Evolutionary conservation across 1,139 yeast genomes (phyloP).

Genomic region (Saccharomycopsis phalli): DNA sequence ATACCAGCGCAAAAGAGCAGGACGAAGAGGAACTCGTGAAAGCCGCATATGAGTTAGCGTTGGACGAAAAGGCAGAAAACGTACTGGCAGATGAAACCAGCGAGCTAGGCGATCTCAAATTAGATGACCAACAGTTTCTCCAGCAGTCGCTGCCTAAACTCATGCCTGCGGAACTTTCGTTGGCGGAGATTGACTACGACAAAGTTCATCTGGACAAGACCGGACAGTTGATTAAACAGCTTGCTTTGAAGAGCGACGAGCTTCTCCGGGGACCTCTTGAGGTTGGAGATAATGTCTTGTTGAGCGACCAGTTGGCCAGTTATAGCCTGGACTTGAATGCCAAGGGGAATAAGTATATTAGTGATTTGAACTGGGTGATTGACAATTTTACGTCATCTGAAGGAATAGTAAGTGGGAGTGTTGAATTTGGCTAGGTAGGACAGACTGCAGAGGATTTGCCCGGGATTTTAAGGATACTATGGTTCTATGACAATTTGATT

Average conservation of each 20-base stretch:
- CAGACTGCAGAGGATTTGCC: too few species aligned
- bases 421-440: too few species aligned
- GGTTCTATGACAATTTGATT: too few species aligned
- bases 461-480: too few species aligned
- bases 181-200: background rate
- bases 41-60: background rate
- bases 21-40: background rate
- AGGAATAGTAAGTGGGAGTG: too few species aligned
- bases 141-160: background rate
- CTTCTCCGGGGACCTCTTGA: conserved; percentile 11
- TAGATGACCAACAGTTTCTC: too few species aligned
- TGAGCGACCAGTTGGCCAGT: conserved; percentile 4
- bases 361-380: conserved; percentile 12
- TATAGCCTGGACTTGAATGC: conserved; percentile 6
- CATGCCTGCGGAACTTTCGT: background rate
- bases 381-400: conserved; percentile 1
- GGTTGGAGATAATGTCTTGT: background rate
- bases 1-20: background rate
- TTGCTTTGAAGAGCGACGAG: conserved; percentile 7
- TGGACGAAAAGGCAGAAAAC: background rate
- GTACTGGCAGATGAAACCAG: background rate
- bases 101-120: too few species aligned
- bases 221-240: conserved; percentile 4
- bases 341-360: conserved; percentile 9
- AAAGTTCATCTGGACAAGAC: too few species aligned